Percentiles rank a stretch among this genome's conserved stretches.
These are phyloP conservation scores for Heliamphora exappendiculata DNA, from an alignment of 148 eudicot species.

Conservation along the genomic window DNA sequence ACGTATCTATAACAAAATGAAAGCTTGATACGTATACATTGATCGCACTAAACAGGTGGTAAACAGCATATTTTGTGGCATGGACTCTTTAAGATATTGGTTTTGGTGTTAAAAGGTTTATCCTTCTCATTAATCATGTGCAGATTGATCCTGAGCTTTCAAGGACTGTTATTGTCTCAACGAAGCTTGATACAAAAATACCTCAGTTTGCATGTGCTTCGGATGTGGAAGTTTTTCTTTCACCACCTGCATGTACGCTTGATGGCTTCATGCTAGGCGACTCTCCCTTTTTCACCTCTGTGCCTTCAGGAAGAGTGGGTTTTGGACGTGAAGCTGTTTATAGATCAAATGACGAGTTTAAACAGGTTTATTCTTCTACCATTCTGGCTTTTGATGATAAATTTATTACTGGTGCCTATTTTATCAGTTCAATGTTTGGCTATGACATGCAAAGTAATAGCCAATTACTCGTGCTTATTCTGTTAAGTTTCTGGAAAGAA, in stretches of 20 bases:
- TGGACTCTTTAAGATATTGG: not conserved
- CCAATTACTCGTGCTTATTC: too few species aligned
- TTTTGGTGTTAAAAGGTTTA: not conserved
- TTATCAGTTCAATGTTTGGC: not conserved
- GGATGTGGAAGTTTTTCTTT: constrained; percentile 96
- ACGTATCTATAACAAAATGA: not conserved
- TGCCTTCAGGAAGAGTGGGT: constrained; percentile 99
- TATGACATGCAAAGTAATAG: not conserved
- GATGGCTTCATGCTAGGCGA: constrained; percentile 91
- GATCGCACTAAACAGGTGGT: not conserved
- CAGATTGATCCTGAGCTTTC: constrained; percentile 96
- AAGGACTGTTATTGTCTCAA: constrained; percentile 89
- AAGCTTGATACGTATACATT: not conserved
- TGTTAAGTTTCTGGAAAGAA: too few species aligned
- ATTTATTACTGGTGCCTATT: not conserved
- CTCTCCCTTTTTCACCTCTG: constrained; percentile 97
- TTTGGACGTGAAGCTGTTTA: constrained; percentile 76
- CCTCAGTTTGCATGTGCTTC: constrained; percentile 98
- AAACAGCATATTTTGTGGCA: not conserved
- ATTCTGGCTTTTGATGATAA: not conserved
- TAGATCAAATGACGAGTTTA: constrained; percentile 85
- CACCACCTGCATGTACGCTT: constrained; percentile 73
- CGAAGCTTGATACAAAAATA: constrained; percentile 93
- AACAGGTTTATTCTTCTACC: constrained; percentile 49
- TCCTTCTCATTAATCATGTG: not conserved